Percentiles rank a stretch among this genome's conserved stretches.
phyloP scores from a whole-genome alignment of 352 stramenopile species.

The Globisporangium parvum region DNA sequence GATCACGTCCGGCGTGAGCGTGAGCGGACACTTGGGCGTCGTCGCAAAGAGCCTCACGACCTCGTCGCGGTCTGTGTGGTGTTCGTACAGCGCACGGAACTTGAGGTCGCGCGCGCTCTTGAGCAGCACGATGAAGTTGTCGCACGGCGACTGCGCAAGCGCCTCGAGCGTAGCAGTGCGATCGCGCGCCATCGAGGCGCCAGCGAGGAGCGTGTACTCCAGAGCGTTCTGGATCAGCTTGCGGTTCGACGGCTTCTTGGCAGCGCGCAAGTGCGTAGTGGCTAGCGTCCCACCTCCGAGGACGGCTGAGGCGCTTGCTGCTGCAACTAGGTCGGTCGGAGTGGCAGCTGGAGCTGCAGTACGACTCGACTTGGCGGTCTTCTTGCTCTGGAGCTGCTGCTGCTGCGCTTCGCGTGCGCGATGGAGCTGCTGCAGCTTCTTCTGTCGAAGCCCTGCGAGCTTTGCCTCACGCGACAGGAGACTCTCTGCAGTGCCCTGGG shows the following conservation, averaged over 20 bases:
- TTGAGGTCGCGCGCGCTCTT: slow-evolving; percentile 70
- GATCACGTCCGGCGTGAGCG: slow-evolving; percentile 32
- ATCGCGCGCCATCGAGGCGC: slow-evolving; percentile 53
- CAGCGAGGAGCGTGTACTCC: slow-evolving; percentile 68
- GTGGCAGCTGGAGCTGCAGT: neutral
- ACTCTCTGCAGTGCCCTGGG: neutral
- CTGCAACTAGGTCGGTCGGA: neutral
- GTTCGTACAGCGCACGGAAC: slow-evolving; percentile 71
- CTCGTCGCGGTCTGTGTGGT: slow-evolving; percentile 34
- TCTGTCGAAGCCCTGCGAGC: slow-evolving; percentile 43
- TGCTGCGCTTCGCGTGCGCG: slow-evolving; percentile 28
- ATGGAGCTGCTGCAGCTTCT: slow-evolving; percentile 63
- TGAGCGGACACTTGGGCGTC: slow-evolving; percentile 17
- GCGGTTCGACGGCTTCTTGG: slow-evolving; percentile 51
- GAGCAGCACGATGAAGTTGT: slow-evolving; percentile 75
- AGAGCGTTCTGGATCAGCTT: slow-evolving; percentile 77
- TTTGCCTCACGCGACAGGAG: slow-evolving; percentile 8
- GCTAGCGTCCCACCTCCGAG: neutral
- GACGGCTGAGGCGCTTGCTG: neutral
- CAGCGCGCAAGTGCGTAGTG: slow-evolving; percentile 1
- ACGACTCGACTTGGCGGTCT: neutral
- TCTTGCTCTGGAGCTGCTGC: slow-evolving; percentile 22
- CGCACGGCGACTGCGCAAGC: slow-evolving; percentile 33
- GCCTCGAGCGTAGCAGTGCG: slow-evolving; percentile 35
- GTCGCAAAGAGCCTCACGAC: slow-evolving; percentile 40